Conservation (phyloP, 345 rosid genomes). For the Eucalyptus rudis region DNA sequence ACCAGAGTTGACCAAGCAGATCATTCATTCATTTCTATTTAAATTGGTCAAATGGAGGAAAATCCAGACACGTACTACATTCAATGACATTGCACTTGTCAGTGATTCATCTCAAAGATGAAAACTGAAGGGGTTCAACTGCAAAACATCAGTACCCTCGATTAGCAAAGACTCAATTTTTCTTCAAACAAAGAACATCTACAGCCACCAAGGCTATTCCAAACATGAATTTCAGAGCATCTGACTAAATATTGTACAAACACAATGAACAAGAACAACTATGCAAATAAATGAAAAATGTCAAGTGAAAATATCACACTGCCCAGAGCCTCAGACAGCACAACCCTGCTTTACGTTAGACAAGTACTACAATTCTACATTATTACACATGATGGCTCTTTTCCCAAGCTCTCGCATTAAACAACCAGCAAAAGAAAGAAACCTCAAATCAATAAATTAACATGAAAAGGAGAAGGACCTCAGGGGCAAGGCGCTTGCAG, state of each 20-base stretch:
- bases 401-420: neutral
- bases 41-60: neutral
- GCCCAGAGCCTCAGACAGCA: neutral
- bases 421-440: neutral
- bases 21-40: neutral
- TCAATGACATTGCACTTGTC: neutral
- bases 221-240: neutral
- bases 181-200: neutral
- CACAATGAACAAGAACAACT: neutral
- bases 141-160: neutral
- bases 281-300: neutral
- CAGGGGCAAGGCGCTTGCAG: slow-evolving; percentile 88
- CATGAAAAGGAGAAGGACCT: slow-evolving; percentile 26
- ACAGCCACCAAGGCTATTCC: neutral
- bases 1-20: neutral
- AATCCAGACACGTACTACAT: neutral
- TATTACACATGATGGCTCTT: neutral
- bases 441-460: neutral
- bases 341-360: neutral
- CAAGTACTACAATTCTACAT: neutral
- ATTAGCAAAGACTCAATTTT: neutral
- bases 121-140: neutral
- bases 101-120: neutral
- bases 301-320: neutral
- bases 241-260: neutral